Conservation (phyloP, 192 early-diverging fungal species). For the Coemansia sp. region DNA sequence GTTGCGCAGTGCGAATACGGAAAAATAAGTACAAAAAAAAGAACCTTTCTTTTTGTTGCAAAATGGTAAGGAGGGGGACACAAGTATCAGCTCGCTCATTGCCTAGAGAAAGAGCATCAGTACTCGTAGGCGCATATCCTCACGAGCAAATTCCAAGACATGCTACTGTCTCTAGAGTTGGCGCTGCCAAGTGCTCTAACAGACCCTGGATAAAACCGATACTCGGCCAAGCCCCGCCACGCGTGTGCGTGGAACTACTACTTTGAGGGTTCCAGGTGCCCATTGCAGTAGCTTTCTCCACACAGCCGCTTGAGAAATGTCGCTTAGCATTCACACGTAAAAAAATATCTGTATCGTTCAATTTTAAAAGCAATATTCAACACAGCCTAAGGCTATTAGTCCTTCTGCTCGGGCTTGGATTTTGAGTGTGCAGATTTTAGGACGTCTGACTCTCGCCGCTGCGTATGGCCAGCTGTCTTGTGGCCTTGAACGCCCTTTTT, state of each 20-base stretch:
- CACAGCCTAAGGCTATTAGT: neutral
- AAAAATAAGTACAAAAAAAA: neutral
- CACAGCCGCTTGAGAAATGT: neutral
- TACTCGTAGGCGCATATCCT: neutral
- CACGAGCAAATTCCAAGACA: conserved; percentile 3
- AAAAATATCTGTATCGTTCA: neutral
- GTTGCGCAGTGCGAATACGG: neutral
- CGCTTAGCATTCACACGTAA: no score
- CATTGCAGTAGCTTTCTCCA: neutral
- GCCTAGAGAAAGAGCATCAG: neutral
- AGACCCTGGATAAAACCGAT: neutral
- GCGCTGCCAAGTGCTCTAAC: neutral
- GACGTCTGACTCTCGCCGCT: neutral
- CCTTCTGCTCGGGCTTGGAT: neutral
- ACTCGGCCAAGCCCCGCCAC: neutral
- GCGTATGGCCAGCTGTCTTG: neutral
- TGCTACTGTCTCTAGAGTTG: neutral
- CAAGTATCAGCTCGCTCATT: neutral
- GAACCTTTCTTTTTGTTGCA: neutral
- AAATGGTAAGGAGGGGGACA: neutral
- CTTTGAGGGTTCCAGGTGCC: neutral
- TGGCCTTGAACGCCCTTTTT: neutral
- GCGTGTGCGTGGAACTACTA: neutral
- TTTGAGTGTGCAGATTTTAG: neutral
- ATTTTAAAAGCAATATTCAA: neutral